Conservation (phyloP, 352 stramenopile species). For the Albugo candida region DNA sequence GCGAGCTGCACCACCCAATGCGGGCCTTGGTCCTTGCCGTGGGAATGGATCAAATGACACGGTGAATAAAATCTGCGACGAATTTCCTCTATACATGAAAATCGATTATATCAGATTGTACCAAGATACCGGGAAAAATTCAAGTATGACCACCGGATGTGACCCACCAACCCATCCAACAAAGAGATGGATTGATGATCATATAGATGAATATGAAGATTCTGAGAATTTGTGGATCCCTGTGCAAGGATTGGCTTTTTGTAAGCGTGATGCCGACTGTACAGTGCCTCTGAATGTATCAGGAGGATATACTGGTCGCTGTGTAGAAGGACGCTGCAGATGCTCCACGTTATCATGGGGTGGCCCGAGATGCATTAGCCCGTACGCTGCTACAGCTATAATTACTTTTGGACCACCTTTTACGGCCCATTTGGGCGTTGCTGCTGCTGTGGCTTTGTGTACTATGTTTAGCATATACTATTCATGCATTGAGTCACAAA, state of each 20-base stretch:
- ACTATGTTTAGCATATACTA: too few species aligned
- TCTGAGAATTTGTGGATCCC: slow-evolving; percentile 21
- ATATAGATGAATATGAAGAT: slow-evolving; percentile 41
- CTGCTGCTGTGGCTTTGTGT: too few species aligned
- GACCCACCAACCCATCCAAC: slow-evolving; percentile 35
- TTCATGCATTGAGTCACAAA: too few species aligned
- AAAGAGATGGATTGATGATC: slow-evolving; percentile 37
- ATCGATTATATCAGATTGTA: slow-evolving; percentile 55
- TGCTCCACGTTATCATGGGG: slow-evolving; percentile 8
- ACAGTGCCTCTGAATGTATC: slow-evolving; percentile 10
- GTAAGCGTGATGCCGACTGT: slow-evolving; percentile 29
- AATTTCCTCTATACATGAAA: slow-evolving; percentile 59
- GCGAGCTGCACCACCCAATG: slow-evolving; percentile 39
- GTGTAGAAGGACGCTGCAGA: slow-evolving; percentile 7
- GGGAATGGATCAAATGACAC: slow-evolving; percentile 20
- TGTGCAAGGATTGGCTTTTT: slow-evolving; percentile 30
- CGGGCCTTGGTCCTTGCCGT: slow-evolving; percentile 18
- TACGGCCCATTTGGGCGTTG: too few species aligned
- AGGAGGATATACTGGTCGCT: slow-evolving; percentile 5
- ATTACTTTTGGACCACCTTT: too few species aligned
- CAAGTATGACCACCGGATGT: slow-evolving; percentile 32
- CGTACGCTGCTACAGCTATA: too few species aligned
- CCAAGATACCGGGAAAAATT: slow-evolving; percentile 24
- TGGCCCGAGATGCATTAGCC: slow-evolving; percentile 3
- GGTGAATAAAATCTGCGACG: slow-evolving; percentile 33